Evolutionary conservation across 139 green algal genomes (phyloP), one percentile per base, ranked within the genome.

Genomic region (Tetradesmus lagerheimii): DNA sequence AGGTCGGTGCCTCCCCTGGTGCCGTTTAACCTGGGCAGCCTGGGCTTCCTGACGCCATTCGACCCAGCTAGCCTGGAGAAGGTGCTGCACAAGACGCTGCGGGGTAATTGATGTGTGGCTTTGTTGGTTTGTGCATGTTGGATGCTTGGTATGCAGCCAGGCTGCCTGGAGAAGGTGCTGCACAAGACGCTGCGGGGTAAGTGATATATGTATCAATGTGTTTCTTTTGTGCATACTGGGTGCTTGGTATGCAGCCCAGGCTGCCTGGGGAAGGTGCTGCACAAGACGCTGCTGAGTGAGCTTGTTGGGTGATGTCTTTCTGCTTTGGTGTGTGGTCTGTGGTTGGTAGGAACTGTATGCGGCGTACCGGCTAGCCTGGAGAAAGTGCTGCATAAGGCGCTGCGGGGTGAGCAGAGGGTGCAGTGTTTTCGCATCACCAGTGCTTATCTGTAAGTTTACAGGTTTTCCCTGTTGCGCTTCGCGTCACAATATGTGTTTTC

Each of bases 21-120:
- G 29, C 92, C 95, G 15, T 98, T 99, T 88, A 96, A 96, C 89
- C 93, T 99, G 87, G 97, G 97, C 77, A 96, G 93, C 29, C 94
- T 99, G n/a, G 97, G 97, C 45, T 99, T 99, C 94, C 94, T 99
- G 80, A 99, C 88, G 20, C 88, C 88, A 0, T 91, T 91, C 41
- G 80, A 83, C 29, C 88, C 88, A 37, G 67, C 88, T 11, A 57
- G 62, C 66, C 87, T 96, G 76, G 45, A 87, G 20, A 47, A 88
- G 41, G 91, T 95, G 62, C 80, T 98, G 64, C 86, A 81, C 9
- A 84, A 34, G 66, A 87, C 81, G 43, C 77, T 90, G 77, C 50
- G 45, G 81, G 80, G 85, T 92, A 53, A 47, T 38, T 20, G 38
- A n/a, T n/a, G n/a, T n/a, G n/a, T n/a, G 29, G 38, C 66, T 25